A percentile compares a stretch with the other conserved stretches of the same genome.
Evolutionary conservation across 2,329 filamentous ascomycete genomes (phyloP).

Genomic region (Drechslerella coelobrocha): DNA sequence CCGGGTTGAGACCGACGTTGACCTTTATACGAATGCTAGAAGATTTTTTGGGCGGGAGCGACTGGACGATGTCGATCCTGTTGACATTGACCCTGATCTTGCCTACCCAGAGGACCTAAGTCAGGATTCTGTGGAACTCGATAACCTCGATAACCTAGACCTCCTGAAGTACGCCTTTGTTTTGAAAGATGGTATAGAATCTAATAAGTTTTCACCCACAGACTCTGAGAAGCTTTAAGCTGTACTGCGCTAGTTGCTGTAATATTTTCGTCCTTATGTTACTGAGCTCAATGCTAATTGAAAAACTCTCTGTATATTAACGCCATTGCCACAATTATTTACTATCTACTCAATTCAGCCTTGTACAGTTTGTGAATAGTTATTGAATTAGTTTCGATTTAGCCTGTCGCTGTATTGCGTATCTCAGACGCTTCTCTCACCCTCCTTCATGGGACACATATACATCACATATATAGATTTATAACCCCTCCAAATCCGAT

Average conservation of each 20-base stretch:
- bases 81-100: slow-evolving; percentile 1
- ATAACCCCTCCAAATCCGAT: neutral
- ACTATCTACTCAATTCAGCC: too few relatives aligned
- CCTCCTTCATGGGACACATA: too few relatives aligned
- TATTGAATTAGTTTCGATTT: too few relatives aligned
- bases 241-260: neutral
- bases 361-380: too few relatives aligned
- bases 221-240: neutral
- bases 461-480: neutral
- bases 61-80: neutral
- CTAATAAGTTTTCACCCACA: neutral
- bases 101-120: slow-evolving; percentile 2
- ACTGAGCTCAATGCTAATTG: too few relatives aligned
- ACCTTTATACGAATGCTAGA: neutral
- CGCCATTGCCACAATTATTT: too few relatives aligned
- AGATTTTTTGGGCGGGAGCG: neutral
- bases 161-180: slow-evolving; percentile 1
- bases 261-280: too few relatives aligned
- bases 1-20: neutral
- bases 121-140: neutral
- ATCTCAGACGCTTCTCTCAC: too few relatives aligned
- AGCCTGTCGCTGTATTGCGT: too few relatives aligned
- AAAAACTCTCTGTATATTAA: too few relatives aligned
- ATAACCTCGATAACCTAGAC: neutral
- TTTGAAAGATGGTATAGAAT: neutral